A percentile compares a stretch with the other conserved stretches of the same genome.
phyloP scores from a whole-genome alignment of 257 asterid species.

The Solanum pinnatisectum region DNA sequence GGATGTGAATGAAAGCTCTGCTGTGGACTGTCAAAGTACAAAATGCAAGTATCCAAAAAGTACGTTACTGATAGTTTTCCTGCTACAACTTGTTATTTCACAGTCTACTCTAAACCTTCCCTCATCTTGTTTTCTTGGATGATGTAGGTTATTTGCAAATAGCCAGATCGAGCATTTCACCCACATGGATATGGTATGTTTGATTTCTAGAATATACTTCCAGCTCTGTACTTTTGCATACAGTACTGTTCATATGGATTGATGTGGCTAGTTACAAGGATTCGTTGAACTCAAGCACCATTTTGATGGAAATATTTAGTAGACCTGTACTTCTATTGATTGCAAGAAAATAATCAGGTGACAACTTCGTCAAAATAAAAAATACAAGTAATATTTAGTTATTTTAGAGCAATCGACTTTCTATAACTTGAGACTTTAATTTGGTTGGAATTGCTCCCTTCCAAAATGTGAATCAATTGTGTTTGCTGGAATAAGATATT shows the following conservation, averaged over 20 bases:
- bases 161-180: constrained; percentile 56
- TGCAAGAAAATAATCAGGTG: background rate
- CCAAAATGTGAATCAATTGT: background rate
- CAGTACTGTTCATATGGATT: background rate
- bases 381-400: background rate
- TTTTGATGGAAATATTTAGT: background rate
- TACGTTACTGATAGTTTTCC: constrained; percentile 12
- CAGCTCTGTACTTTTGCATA: background rate
- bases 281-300: background rate
- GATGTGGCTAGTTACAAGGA: background rate
- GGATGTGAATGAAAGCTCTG: constrained; percentile 55
- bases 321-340: background rate
- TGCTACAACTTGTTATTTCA: background rate
- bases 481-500: background rate
- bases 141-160: constrained; percentile 50
- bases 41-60: constrained; percentile 59
- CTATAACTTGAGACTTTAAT: background rate
- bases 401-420: background rate
- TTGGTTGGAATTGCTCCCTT: background rate
- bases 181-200: constrained; percentile 79
- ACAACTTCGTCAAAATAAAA: background rate
- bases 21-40: constrained; percentile 46
- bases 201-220: background rate
- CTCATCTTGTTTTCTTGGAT: background rate
- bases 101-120: background rate